Evolutionary conservation across 345 rosid species (phyloP).

Genomic region (Turnera subulata): DNA sequence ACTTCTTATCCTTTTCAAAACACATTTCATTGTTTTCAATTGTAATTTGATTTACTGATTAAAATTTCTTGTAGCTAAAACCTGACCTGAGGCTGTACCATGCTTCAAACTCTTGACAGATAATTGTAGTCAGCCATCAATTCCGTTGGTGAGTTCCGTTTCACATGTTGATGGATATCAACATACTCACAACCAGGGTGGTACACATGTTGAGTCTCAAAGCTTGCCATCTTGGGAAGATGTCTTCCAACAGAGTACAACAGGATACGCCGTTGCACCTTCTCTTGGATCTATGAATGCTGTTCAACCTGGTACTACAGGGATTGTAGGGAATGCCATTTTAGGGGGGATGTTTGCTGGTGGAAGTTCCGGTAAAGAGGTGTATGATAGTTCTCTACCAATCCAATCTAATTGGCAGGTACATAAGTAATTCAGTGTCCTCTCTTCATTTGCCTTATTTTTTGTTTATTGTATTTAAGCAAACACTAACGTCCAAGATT

Average conservation of each 20-base stretch:
- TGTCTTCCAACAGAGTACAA: slow-evolving; percentile 41
- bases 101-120: slow-evolving; percentile 29
- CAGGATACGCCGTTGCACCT: slow-evolving; percentile 35
- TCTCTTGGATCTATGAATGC: slow-evolving; percentile 33
- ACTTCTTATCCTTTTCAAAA: background rate
- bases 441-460: background rate
- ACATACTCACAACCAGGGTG: slow-evolving; percentile 23
- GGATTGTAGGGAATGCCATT: slow-evolving; percentile 28
- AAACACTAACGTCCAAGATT: no score
- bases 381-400: slow-evolving; percentile 35
- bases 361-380: slow-evolving; percentile 33
- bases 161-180: slow-evolving; percentile 36
- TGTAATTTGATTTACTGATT: background rate
- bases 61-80: slow-evolving; percentile 6
- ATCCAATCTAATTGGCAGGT: slow-evolving; percentile 75
- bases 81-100: slow-evolving; percentile 11
- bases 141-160: slow-evolving; percentile 25
- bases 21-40: background rate
- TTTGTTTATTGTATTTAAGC: no score
- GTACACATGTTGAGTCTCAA: slow-evolving; percentile 35
- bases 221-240: slow-evolving; percentile 70
- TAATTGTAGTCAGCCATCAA: slow-evolving; percentile 34
- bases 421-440: background rate
- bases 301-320: slow-evolving; percentile 21
- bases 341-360: slow-evolving; percentile 33